Conservation (phyloP, 139 green algal genomes). For the Micromonas commoda region DNA sequence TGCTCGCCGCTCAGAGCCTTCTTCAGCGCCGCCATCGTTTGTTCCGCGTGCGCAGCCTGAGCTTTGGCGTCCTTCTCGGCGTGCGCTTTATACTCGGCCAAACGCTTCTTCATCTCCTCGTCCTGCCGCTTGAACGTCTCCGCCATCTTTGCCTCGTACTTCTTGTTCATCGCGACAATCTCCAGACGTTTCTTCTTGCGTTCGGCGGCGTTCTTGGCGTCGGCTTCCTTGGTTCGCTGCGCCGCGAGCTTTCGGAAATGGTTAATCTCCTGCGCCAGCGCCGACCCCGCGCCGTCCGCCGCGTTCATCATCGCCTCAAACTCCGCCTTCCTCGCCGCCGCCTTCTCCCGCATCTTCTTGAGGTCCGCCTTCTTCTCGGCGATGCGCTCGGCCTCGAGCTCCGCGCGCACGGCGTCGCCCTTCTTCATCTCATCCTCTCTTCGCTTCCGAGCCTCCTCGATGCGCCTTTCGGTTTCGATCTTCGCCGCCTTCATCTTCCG, state of each 20-base stretch:
- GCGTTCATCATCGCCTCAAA: background rate
- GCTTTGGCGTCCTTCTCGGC: too few relatives aligned
- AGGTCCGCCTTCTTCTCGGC: background rate
- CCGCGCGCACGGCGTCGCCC: background rate
- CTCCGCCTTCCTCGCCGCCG: background rate
- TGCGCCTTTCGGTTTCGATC: too few relatives aligned
- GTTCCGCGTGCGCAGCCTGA: too few relatives aligned
- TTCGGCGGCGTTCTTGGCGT: too few relatives aligned
- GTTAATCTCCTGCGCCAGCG: background rate
- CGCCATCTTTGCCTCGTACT: too few relatives aligned
- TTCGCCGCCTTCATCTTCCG: too few relatives aligned
- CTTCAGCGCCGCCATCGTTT: too few relatives aligned
- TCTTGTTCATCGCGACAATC: too few relatives aligned
- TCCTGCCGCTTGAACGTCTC: background rate
- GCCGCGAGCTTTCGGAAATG: background rate
- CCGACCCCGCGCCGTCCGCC: background rate
- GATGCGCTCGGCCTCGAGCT: background rate
- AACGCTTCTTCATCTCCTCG: background rate
- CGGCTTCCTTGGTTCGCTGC: too few relatives aligned
- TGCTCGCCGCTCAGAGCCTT: too few relatives aligned
- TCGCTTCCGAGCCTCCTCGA: background rate
- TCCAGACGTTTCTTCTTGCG: too few relatives aligned
- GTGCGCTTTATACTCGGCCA: background rate
- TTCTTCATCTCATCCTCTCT: background rate
- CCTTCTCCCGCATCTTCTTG: background rate